Conservation (phyloP, 345 rosid genomes). For the Clausena lansium region DNA sequence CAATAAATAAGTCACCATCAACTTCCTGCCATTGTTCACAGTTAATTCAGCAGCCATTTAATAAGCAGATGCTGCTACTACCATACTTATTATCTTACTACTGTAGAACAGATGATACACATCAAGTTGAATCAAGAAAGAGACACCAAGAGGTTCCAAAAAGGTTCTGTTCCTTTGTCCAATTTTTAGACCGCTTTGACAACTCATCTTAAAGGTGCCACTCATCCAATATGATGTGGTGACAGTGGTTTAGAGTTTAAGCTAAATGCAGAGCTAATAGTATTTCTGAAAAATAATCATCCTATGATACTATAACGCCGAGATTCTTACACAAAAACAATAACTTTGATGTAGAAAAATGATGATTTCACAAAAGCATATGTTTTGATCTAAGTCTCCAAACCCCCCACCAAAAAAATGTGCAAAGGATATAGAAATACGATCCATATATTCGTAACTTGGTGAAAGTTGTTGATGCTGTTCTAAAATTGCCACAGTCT, state of each 20-base stretch:
- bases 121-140: background rate
- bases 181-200: background rate
- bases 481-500: background rate
- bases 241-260: background rate
- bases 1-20: constrained; percentile 60
- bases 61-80: constrained; percentile 10
- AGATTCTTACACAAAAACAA: background rate
- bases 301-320: background rate
- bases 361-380: background rate
- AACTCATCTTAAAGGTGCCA: background rate
- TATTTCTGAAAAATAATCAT: background rate
- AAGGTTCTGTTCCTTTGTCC: background rate
- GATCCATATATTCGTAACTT: background rate
- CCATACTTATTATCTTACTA: background rate
- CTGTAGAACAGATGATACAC: background rate
- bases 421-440: background rate
- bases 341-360: background rate
- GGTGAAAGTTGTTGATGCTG: background rate
- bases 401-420: background rate
- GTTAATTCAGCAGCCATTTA: constrained; percentile 70
- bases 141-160: background rate
- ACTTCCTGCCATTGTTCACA: constrained; percentile 53
- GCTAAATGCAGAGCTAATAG: background rate
- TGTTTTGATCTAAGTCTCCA: background rate
- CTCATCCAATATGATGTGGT: background rate